These are phyloP conservation scores for Tetrapisispora arboricola DNA, from an alignment of 805 yeast genomes.

Conservation along the genomic window DNA sequence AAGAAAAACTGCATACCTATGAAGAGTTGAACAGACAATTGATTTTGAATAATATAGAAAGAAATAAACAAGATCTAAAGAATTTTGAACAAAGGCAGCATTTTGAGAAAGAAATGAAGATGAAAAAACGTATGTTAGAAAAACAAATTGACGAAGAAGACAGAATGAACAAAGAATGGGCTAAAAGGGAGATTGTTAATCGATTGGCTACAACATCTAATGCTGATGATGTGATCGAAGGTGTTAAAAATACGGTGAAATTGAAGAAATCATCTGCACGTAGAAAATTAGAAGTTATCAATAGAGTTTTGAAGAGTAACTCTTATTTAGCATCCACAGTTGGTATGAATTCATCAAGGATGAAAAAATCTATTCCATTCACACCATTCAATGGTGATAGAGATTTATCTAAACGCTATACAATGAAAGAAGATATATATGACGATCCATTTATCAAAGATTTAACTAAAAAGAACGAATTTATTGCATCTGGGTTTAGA, in stretches of 20 bases:
- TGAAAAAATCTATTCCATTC: constrained; percentile 49
- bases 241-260: constrained; percentile 40
- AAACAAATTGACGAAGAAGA: constrained; percentile 56
- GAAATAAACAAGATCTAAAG: constrained; percentile 61
- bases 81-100: constrained; percentile 53
- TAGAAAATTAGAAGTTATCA: constrained; percentile 37
- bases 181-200: constrained; percentile 47
- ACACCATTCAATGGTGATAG: constrained; percentile 94
- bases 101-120: constrained; percentile 56
- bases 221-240: constrained; percentile 41
- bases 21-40: constrained; percentile 65
- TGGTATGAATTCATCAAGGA: constrained; percentile 15
- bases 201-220: constrained; percentile 32
- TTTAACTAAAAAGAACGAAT: constrained; percentile 48
- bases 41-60: constrained; percentile 65
- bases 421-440: constrained; percentile 34
- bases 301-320: constrained; percentile 29
- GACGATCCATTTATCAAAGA: constrained; percentile 55
- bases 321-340: constrained; percentile 26
- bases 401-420: constrained; percentile 43
- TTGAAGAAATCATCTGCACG: constrained; percentile 56
- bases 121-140: constrained; percentile 41
- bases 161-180: constrained; percentile 40
- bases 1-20: constrained; percentile 52
- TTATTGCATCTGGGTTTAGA: constrained; percentile 78